These are phyloP conservation scores for Citrus unshiu DNA, from an alignment of 345 rosid species.

Conservation along the genomic window DNA sequence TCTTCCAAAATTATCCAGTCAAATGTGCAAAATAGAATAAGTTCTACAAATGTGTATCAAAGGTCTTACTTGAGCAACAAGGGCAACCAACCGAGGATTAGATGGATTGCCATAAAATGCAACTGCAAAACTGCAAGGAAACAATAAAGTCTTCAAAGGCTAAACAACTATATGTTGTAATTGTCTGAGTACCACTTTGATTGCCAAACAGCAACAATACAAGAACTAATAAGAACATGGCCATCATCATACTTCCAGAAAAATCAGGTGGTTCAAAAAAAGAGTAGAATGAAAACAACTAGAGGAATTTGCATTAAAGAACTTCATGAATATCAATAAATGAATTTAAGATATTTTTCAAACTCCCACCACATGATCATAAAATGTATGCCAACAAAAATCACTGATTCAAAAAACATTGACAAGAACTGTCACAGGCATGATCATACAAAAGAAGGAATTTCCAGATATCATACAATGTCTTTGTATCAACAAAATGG, in stretches of 20 bases:
- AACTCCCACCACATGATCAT: background rate
- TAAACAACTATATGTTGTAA: background rate
- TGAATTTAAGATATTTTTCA: background rate
- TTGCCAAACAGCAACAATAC: background rate
- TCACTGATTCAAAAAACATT: background rate
- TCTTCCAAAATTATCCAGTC: background rate
- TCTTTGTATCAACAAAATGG: background rate
- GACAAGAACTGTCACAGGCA: background rate
- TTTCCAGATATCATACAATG: background rate
- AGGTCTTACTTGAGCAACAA: constrained; percentile 78
- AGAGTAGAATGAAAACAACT: background rate
- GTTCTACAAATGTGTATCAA: background rate
- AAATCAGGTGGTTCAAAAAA: background rate
- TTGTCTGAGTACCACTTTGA: background rate
- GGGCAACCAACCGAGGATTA: constrained; percentile 78
- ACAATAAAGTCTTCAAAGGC: background rate
- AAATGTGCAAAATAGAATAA: background rate
- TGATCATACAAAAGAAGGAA: background rate
- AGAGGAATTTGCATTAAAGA: background rate
- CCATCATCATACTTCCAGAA: background rate
- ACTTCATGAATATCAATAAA: background rate
- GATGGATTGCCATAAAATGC: constrained; percentile 70
- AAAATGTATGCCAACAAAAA: background rate
- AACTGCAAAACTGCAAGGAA: constrained; percentile 65
- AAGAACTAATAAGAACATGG: background rate